A percentile compares a stretch with the other conserved stretches of the same genome.
Conservation (phyloP, 257 asterid species). For the Voacanga thouarsii region DNA sequence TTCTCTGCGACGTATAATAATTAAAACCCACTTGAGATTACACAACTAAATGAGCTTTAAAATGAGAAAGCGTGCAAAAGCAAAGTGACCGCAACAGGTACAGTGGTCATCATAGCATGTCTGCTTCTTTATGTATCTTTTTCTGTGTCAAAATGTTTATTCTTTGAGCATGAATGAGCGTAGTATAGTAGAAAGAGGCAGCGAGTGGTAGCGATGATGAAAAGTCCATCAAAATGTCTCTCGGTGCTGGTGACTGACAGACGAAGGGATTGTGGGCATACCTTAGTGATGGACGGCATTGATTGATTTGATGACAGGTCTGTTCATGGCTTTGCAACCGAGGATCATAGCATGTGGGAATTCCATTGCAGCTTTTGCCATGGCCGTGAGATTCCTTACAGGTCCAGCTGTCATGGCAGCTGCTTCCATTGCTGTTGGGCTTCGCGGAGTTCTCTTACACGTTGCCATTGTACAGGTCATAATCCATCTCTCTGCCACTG, state of each 20-base stretch:
- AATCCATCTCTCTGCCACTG: not conserved
- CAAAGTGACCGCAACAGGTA: constrained; percentile 26
- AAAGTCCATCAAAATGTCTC: constrained; percentile 11
- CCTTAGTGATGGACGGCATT: not conserved
- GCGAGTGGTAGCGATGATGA: constrained; percentile 32
- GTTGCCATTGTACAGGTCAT: constrained; percentile 92
- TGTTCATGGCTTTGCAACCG: constrained; percentile 99
- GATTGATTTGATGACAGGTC: constrained; percentile 46
- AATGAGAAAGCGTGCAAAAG: constrained; percentile 46
- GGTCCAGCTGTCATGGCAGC: constrained; percentile 99
- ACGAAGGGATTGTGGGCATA: not conserved
- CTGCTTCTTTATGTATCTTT: constrained; percentile 25
- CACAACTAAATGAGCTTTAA: constrained; percentile 20
- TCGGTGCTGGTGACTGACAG: constrained; percentile 3
- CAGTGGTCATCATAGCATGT: constrained; percentile 46
- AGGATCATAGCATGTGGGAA: constrained; percentile 98
- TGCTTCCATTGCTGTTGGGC: constrained; percentile 96
- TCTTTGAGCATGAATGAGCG: constrained; percentile 9
- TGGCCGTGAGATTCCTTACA: constrained; percentile 98
- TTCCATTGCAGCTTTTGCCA: constrained; percentile 72
- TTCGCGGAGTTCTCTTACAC: constrained; percentile 83
- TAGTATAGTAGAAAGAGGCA: not conserved
- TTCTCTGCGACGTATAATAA: constrained; percentile 11
- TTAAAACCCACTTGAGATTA: constrained; percentile 12
- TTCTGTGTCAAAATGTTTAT: constrained; percentile 20